phyloP scores from a whole-genome alignment of 768 basidiomycete genomes.

The Hebeloma cylindrosporum region DNA sequence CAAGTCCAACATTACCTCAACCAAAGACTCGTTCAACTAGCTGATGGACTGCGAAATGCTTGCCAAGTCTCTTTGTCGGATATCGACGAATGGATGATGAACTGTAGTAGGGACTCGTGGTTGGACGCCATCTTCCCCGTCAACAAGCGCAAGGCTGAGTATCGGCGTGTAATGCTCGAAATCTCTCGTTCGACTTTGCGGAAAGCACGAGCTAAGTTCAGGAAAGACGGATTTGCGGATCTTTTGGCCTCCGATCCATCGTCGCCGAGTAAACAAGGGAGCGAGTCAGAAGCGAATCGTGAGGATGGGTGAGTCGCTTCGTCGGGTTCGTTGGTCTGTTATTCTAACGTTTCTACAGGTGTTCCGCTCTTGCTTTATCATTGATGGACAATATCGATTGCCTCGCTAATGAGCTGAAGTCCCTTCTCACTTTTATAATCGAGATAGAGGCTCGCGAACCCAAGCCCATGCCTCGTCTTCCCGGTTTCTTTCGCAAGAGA shows the following conservation, averaged over 20 bases:
- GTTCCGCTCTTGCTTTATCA: background rate
- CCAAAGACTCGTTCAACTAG: no score
- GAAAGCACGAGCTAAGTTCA: conserved; percentile 1
- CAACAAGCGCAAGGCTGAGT: conserved; percentile 7
- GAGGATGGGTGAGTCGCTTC: no score
- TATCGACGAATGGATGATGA: conserved; percentile 9
- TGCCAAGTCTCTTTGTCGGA: conserved; percentile 9
- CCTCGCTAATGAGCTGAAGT: conserved; percentile 4
- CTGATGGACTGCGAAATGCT: no score
- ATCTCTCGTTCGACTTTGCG: conserved; percentile 9
- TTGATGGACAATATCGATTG: conserved; percentile 8
- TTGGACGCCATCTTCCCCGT: conserved; percentile 1
- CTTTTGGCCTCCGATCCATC: no score
- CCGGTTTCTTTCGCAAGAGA: background rate
- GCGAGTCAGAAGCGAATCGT: no score
- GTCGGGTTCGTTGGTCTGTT: no score
- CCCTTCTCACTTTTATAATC: conserved; percentile 5
- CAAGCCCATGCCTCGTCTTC: conserved; percentile 7
- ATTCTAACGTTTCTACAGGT: background rate
- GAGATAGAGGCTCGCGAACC: conserved; percentile 9
- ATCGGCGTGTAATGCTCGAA: conserved; percentile 8
- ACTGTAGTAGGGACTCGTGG: conserved; percentile 10
- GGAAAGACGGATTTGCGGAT: no score
- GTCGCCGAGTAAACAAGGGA: no score
- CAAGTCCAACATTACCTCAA: no score